Evolutionary conservation across 2,329 filamentous ascomycete species (phyloP).

Genomic region (Huntiella savannae): DNA sequence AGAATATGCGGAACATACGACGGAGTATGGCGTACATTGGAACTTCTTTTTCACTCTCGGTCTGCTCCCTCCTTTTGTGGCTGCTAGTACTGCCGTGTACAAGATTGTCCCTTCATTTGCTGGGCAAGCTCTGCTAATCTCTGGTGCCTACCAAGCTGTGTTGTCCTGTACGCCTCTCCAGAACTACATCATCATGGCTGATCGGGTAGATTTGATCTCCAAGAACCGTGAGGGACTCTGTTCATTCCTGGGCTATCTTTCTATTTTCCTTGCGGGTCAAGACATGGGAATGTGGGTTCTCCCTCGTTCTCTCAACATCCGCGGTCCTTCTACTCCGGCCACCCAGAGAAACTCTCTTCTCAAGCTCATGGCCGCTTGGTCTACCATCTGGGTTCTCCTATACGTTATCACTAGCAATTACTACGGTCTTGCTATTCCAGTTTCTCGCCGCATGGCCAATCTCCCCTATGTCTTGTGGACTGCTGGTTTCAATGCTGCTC

Average conservation of each 20-base stretch:
- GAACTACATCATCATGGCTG: constrained; percentile 63
- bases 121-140: constrained; percentile 49
- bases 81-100: constrained; percentile 57
- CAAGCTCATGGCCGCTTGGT: constrained; percentile 44
- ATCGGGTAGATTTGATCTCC: constrained; percentile 58
- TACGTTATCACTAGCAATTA: constrained; percentile 52
- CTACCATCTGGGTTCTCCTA: constrained; percentile 46
- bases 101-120: constrained; percentile 58
- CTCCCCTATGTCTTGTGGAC: constrained; percentile 89
- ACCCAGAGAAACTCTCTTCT: constrained; percentile 39
- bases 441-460: constrained; percentile 81
- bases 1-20: constrained; percentile 92
- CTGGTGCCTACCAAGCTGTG: constrained; percentile 50
- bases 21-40: constrained; percentile 97
- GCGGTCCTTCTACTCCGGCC: constrained; percentile 18
- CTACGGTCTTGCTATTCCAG: constrained; percentile 53
- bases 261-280: constrained; percentile 84
- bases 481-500: constrained; percentile 71
- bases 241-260: constrained; percentile 74
- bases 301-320: constrained; percentile 33
- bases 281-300: constrained; percentile 65
- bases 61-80: constrained; percentile 73
- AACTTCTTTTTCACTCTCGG: constrained; percentile 98
- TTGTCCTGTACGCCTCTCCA: constrained; percentile 66
- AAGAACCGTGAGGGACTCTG: constrained; percentile 93